Base-by-base conservation (phyloP, 306 rosid species). In the Cucurbita moschata region DNA sequence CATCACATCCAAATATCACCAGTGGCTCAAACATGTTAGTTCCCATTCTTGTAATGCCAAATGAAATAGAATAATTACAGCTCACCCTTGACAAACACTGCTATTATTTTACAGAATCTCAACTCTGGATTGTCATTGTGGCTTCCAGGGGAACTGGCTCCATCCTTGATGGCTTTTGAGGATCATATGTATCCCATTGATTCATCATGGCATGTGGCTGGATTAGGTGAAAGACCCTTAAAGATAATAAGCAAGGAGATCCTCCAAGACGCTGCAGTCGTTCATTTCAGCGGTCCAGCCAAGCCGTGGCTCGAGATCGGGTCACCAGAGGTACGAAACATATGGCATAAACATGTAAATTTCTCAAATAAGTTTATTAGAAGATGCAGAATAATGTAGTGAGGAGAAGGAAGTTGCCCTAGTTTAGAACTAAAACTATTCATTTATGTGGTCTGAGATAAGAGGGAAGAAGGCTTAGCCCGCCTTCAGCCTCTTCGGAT, bases 261-360 rank as follows among this genome's bases (percentile, higher is more conserved):
- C 68, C 53, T 92, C 77, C 84, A 84, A 80, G 85, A 86, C 56
- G 86, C 98, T 8, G 77, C 89, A 50, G 87, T 87, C 14, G 63
- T 90, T 71, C 98, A 92, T 76, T 90, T 90, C 92, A 88, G 92
- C 49, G 98, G 98, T 77, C 98, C 96, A 35, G 96, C 96, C 58
- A 92, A 92, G 83, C 96, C 98, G n/a, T 90, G 98, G 96, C 96
- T 92, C 6, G 96, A 90, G 82, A 90, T 90, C 51, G 85, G 96
- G 52, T 79, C 77, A 77, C 88, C 98, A 19, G 86, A 86, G 87
- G 90, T 84, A 82, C 86, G 88, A 57, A 85, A 83, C 72, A 82
- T 87, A 59, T 92, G 98, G 98, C 84, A 65, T 67, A 87, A 80
- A 80, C 82, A 90, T 80, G 90, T 90, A 81, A 90, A 86, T 81